A percentile compares a stretch with the other conserved stretches of the same genome.
Conservation (phyloP, 768 basidiomycete genomes). For the Russula sp. region DNA sequence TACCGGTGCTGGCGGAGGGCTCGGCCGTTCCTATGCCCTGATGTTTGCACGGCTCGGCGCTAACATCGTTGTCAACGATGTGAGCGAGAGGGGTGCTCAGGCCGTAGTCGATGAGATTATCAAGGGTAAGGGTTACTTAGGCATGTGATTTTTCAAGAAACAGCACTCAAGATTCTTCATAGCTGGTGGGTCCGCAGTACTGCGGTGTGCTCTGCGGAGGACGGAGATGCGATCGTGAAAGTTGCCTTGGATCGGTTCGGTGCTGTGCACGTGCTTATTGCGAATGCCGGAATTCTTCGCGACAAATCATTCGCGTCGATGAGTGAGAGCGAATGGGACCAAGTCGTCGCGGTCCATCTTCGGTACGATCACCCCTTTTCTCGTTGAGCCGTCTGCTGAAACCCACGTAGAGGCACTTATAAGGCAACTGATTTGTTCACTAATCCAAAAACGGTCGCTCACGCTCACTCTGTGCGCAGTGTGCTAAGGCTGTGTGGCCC, state of each 20-base stretch:
- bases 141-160: neutral
- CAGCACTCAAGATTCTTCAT: constrained; percentile 3
- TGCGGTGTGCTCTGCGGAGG: constrained; percentile 84
- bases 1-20: constrained; percentile 92
- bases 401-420: constrained; percentile 64
- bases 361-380: constrained; percentile 38
- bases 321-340: constrained; percentile 92
- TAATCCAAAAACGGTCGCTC: neutral
- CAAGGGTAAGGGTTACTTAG: constrained; percentile 49
- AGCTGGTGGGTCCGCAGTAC: constrained; percentile 88
- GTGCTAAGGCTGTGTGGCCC: constrained; percentile 93
- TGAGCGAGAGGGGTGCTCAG: constrained; percentile 80
- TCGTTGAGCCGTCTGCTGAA: constrained; percentile 12
- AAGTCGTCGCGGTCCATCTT: constrained; percentile 84
- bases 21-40: constrained; percentile 87
- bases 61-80: constrained; percentile 95
- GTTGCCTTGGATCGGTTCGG: constrained; percentile 85
- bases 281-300: constrained; percentile 91
- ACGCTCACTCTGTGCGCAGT: constrained; percentile 44
- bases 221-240: constrained; percentile 87
- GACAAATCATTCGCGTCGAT: constrained; percentile 91
- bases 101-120: constrained; percentile 85
- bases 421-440: constrained; percentile 48
- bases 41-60: constrained; percentile 94
- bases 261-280: constrained; percentile 79